Conservation (phyloP, 2,329 filamentous ascomycete species). For the Diplodia scrobiculata region DNA sequence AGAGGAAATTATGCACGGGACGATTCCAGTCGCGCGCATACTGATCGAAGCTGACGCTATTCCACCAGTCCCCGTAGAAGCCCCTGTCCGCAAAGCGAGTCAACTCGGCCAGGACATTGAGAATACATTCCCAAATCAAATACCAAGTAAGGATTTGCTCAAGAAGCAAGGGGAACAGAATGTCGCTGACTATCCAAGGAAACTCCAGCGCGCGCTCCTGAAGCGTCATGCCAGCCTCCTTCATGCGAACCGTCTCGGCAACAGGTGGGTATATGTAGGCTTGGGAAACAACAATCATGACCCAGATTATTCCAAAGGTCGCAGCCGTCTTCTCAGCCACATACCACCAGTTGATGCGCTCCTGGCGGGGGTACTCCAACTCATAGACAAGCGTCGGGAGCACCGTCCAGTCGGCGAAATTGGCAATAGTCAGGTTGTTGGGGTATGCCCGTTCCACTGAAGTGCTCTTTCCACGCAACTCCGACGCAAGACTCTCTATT, state of each 20-base stretch:
- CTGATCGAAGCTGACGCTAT: conserved; percentile 66
- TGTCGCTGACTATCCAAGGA: conserved; percentile 72
- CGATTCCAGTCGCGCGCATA: conserved; percentile 80
- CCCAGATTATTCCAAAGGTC: conserved; percentile 70
- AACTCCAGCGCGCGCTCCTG: conserved; percentile 65
- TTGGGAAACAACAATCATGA: conserved; percentile 79
- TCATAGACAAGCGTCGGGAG: conserved; percentile 79
- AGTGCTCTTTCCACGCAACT: conserved; percentile 65
- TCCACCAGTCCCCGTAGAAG: conserved; percentile 62
- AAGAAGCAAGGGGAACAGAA: conserved; percentile 77
- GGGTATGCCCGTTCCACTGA: conserved; percentile 61
- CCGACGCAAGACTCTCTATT: conserved; percentile 64
- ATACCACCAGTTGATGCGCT: conserved; percentile 72
- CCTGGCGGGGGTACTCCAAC: conserved; percentile 72
- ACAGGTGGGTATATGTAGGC: conserved; percentile 77
- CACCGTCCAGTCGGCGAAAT: conserved; percentile 72
- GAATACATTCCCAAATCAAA: conserved; percentile 69
- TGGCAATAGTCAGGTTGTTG: conserved; percentile 64
- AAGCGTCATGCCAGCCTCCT: conserved; percentile 65
- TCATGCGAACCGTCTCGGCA: conserved; percentile 66
- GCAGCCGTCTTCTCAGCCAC: conserved; percentile 71
- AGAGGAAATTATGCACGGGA: conserved; percentile 76
- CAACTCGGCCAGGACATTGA: conserved; percentile 76
- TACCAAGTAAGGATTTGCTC: conserved; percentile 79
- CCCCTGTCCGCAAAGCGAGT: conserved; percentile 76